Evolutionary conservation across 2,329 filamentous ascomycete species (phyloP), one percentile per base, ranked within the genome.

Genomic region (Plenodomus tracheiphilus): DNA sequence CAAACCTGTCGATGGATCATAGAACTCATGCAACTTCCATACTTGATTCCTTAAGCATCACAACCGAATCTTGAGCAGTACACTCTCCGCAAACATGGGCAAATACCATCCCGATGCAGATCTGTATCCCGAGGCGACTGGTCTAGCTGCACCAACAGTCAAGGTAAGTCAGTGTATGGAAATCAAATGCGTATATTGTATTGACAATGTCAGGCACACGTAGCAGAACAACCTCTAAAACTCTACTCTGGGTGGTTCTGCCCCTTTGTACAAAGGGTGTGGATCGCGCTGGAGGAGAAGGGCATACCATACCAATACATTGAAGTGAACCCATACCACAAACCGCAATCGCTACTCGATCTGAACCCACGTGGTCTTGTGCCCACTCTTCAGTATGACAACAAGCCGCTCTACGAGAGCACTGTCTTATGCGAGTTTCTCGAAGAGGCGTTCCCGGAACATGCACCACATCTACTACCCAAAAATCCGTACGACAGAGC

Each of bases 201-300:
- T 54, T 43, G 19, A 51, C n/a, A 1, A 2, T 15, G 0, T 1
- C 38, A 69, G 67, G 65, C 66, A 1, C 70, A 73, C 37, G 40
- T 52, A 4, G 46, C 61, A 16, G 76, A 80, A 28, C 75, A 84
- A 28, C 69, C 54, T 72, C 4, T 87, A 25, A 88, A 87, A 68
- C 77, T 91, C 11, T 91, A 89, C 70, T 83, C 83, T 13, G 85
- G 84, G 55, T 91, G 87, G 87, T 91, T 90, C 77, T 93, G 80
- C 62, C 80, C 81, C 45, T 79, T 79, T 58, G 76, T 90, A 4
- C 88, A 91, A 74, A 81, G 88, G 16, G 79, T 81, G 13, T 91
- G 88, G 85, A 85, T 90, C 52, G 82, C 85, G 1, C 79, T 92
- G 10, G 81, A 85, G 62, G 88, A 91, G 68, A 91, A 92, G 69